Base-by-base conservation (phyloP, 768 basidiomycete genomes). In the Panus rudis region DNA sequence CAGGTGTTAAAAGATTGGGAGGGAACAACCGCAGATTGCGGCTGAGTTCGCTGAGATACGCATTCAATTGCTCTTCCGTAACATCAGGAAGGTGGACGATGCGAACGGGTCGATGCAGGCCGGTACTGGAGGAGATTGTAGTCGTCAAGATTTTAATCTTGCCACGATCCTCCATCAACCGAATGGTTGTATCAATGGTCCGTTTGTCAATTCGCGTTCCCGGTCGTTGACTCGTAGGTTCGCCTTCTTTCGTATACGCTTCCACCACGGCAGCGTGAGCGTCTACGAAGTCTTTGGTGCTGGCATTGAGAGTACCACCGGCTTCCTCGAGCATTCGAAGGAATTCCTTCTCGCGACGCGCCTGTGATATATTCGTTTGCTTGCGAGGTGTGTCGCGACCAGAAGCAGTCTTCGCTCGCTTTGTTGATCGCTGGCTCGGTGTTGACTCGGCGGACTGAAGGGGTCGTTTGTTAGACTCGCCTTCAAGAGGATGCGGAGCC, bases 271-370 rank as follows among this genome's bases (percentile, higher is more conserved):
- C 70, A 39, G 72, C 67, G 51, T 90, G 84, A 11, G 71, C 75
- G 33, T 83, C 81, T 42, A 72, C 75, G 52, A 90, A 74, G 47
- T 88, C 84, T 52, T 79, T 85, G 20, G 73, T 70, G 45, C 78
- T 75, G 11, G 75, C 66, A 52, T 82, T 81, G 34, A 73, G 63
- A 31, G 90, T 75, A 1, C 89, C 90, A 6, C 82, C 82, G 40
- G 73, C 62, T 19, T 66, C 70, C 43, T 79, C 71, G n/a, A 91
- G 61, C 17, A 86, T 72, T 23, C 75, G 78, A 42, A 79, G 56
- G 37, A 92, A 59, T 59, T 92, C 90, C 47, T 84, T 87, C 64
- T 92, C 87, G 17, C 90, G 77, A 3, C 86, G 78, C 31, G 88
- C 65, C 45, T 82, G 73, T 13, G 89, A 86, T 20, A 92, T 76